Percentiles rank a stretch among this genome's conserved stretches.
These are phyloP conservation scores for Suillus plorans DNA, from an alignment of 768 basidiomycete genomes.

Conservation along the genomic window DNA sequence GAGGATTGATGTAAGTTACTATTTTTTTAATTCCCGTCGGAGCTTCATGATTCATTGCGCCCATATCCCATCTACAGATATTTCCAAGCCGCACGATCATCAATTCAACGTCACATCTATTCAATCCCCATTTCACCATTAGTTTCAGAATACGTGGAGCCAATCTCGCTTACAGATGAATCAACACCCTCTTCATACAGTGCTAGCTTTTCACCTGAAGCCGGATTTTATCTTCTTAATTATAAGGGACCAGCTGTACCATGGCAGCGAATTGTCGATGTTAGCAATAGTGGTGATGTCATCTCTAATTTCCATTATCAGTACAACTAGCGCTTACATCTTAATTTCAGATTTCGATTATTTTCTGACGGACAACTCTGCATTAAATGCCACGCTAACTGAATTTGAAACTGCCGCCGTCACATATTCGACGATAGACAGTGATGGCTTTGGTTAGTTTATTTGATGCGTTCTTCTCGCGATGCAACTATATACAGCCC, in stretches of 20 bases:
- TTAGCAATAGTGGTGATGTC: constrained; percentile 44
- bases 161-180: constrained; percentile 53
- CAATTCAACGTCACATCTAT: constrained; percentile 82
- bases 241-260: constrained; percentile 85
- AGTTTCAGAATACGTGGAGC: constrained; percentile 33
- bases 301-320: constrained; percentile 6
- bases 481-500: constrained; percentile 19
- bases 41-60: constrained; percentile 18
- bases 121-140: constrained; percentile 68
- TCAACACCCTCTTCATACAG: constrained; percentile 56
- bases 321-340: not conserved
- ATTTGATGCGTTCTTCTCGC: constrained; percentile 16
- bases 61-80: constrained; percentile 53
- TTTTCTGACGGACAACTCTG: constrained; percentile 69
- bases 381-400: constrained; percentile 59
- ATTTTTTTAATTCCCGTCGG: constrained; percentile 31
- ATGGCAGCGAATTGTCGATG: constrained; percentile 78
- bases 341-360: constrained; percentile 53
- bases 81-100: constrained; percentile 84
- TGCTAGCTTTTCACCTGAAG: constrained; percentile 79
- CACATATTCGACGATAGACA: constrained; percentile 67
- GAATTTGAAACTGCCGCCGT: constrained; percentile 74
- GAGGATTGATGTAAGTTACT: constrained; percentile 65
- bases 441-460: constrained; percentile 72
- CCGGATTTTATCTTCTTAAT: constrained; percentile 78